Base-by-base conservation (phyloP, 768 basidiomycete species). In the Rhizopogon sp. region DNA sequence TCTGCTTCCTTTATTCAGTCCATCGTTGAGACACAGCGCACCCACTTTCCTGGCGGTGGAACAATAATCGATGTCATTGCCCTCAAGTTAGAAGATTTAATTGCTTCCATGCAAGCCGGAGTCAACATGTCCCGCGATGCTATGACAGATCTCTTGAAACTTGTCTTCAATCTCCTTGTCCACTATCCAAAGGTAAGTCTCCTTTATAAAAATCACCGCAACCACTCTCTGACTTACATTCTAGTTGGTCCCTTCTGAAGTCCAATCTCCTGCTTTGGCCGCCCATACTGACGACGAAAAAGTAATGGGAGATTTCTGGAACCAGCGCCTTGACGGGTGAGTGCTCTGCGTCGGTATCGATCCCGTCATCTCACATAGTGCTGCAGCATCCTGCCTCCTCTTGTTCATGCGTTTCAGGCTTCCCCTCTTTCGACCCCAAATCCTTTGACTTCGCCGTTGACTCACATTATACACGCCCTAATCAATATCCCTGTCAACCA, bases 91-190 rank as follows among this genome's bases (percentile, higher is more conserved):
- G 89, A 89, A 56, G 66, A 76, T 33, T 72, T 89, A 31, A 70
- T 74, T 3, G 69, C 65, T 41, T 72, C 69, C 47, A 73, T 87
- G 56, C 74, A 82, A 41, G 70, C 73, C 40, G 78, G 82, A 55
- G 64, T 77, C 17, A 74, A 79, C 58, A 75, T 82, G 72, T 75
- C 83, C 31, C 79, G 78, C 60, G 89, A 91, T 53, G 91, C 93
- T 2, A 79, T 88, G 73, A 78, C 81, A 3, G 94, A 98, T 68
- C 66, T 93, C 25, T 78, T 98, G 54, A 98, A 98, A 65, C 77
- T 93, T 45, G 75, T 81, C 3, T 94, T 91, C 70, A 94, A 96
- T 66, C 66, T 96, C 31, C 74, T 92, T 50, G 67, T 84, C 41
- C 87, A 89, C 65, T 93, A 91, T 69, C 91, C 91, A 5, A 90